Evolutionary conservation across 106 monocot genomes (phyloP).

Genomic region (Dendrobium chrysotoxum): DNA sequence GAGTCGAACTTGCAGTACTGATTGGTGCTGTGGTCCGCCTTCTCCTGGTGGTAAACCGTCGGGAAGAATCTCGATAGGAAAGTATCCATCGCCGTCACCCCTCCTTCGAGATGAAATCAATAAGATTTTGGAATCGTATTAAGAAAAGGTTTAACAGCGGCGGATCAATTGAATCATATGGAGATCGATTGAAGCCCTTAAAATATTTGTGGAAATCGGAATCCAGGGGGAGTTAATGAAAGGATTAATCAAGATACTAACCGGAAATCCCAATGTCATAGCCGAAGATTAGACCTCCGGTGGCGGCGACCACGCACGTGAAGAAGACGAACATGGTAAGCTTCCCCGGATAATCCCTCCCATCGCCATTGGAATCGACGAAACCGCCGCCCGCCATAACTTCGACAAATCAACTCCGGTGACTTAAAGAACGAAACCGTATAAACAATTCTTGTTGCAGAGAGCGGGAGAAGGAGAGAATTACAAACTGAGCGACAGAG

Average conservation of each 20-base stretch:
- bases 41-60: slow-evolving; percentile 21
- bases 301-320: background rate
- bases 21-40: slow-evolving; percentile 14
- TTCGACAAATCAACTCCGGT: slow-evolving; percentile 9
- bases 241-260: slow-evolving; percentile 5
- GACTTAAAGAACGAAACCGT: background rate
- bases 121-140: no score
- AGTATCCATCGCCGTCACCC: slow-evolving; percentile 39
- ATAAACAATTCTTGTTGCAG: background rate
- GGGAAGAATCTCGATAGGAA: slow-evolving; percentile 42
- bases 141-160: no score
- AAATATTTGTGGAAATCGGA: no score
- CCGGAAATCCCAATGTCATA: slow-evolving; percentile 8
- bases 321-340: no score
- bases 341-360: no score
- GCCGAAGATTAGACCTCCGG: slow-evolving; percentile 20
- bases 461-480: background rate
- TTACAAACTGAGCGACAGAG: background rate
- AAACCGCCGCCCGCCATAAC: no score
- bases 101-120: background rate
- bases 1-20: slow-evolving; percentile 71
- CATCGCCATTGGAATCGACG: no score
- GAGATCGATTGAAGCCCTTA: no score
- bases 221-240: background rate
- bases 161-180: no score